phyloP scores from a whole-genome alignment of 78 protist species.

The Chrysochromulina tobinii region DNA sequence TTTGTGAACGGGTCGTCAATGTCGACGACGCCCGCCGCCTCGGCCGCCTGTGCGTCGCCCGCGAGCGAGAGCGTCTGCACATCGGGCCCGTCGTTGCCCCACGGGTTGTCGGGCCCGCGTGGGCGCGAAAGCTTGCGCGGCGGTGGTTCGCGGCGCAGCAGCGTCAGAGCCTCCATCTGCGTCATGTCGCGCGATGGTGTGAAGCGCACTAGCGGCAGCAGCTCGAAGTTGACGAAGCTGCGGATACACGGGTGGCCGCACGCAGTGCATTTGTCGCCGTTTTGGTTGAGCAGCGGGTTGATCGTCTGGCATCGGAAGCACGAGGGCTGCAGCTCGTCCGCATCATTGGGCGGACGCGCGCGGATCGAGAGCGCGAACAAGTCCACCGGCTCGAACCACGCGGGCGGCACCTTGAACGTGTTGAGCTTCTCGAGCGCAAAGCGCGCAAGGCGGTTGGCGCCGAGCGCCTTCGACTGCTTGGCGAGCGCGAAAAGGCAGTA shows the following conservation, averaged over 20 bases:
- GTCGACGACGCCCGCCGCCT: background rate
- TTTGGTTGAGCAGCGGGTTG: conserved; percentile 29
- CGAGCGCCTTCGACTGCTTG: conserved; percentile 27
- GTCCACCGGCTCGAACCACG: conserved; percentile 40
- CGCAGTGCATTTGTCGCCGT: conserved; percentile 40
- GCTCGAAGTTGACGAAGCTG: conserved; percentile 52
- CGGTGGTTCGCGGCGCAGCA: background rate
- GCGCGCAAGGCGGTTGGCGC: conserved; percentile 49
- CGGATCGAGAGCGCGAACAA: conserved; percentile 35
- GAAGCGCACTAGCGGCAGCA: conserved; percentile 69
- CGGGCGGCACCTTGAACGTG: conserved; percentile 7
- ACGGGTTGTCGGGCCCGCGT: background rate
- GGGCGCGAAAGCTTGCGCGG: background rate
- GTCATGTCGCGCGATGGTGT: conserved; percentile 26
- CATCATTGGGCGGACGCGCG: conserved; percentile 53
- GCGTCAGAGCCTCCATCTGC: conserved; percentile 27
- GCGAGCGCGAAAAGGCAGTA: conserved; percentile 53
- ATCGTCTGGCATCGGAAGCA: conserved; percentile 56
- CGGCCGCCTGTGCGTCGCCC: background rate
- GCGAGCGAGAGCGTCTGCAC: conserved; percentile 4
- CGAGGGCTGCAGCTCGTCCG: conserved; percentile 45
- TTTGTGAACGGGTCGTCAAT: background rate
- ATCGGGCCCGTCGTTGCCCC: background rate
- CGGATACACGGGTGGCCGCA: conserved; percentile 67
- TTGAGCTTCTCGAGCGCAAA: conserved; percentile 34